These are phyloP conservation scores for Scenedesmus sp. DNA, from an alignment of 163 green algal species.

Conservation along the genomic window DNA sequence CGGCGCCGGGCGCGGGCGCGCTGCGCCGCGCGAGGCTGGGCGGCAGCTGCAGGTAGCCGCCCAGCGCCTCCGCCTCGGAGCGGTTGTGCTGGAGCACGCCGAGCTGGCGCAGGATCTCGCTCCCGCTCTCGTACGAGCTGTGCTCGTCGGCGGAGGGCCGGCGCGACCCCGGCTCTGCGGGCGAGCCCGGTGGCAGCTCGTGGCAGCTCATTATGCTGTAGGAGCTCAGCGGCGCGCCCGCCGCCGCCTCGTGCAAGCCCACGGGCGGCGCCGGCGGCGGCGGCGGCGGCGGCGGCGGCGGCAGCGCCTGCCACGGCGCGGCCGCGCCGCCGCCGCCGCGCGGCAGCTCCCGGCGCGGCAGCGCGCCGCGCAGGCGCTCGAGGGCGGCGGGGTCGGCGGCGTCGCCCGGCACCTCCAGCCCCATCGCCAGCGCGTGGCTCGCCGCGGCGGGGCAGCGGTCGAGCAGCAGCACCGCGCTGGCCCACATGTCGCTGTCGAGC, in stretches of 20 bases:
- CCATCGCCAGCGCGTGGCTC: background rate
- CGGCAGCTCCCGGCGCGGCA: background rate
- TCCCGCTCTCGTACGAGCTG: background rate
- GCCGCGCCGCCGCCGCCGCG: background rate
- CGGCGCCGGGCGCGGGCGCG: too few species aligned
- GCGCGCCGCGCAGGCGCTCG: background rate
- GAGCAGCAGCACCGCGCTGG: slow-evolving; percentile 17
- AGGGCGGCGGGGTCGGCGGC: background rate
- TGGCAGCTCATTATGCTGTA: too few species aligned
- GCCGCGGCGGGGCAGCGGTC: background rate
- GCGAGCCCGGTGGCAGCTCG: background rate
- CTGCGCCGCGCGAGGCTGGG: too few species aligned
- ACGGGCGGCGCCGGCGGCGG: too few species aligned
- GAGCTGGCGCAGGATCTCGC: slow-evolving; percentile 6
- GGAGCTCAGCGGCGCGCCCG: too few species aligned
- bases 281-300: too few species aligned
- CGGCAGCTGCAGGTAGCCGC: background rate
- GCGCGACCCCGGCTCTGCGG: background rate
- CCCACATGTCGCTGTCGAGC: slow-evolving; percentile 26
- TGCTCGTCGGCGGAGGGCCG: too few species aligned
- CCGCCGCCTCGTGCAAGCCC: too few species aligned
- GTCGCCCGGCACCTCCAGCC: background rate
- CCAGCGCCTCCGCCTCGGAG: background rate
- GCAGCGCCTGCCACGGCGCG: background rate
- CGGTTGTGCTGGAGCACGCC: background rate